Conservation (phyloP, 1,284 basidiomycete genomes). For the Porodaedalea pini region DNA sequence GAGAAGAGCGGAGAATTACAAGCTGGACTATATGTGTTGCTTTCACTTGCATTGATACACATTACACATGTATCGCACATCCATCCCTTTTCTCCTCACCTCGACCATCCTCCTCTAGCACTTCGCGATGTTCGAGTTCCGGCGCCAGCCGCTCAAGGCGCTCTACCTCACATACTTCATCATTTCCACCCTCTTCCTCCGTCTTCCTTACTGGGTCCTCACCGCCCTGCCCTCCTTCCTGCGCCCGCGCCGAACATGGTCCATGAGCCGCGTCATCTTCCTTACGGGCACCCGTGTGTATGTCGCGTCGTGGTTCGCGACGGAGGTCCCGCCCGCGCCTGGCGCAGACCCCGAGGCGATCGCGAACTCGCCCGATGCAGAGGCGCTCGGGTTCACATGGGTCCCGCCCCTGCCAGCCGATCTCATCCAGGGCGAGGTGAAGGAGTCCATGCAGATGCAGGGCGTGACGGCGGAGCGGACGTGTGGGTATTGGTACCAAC, state of each 20-base stretch:
- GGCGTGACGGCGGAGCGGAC: conserved; percentile 20
- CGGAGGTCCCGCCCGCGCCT: background rate
- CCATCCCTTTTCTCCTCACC: too few relatives aligned
- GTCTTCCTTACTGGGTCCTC: conserved; percentile 23
- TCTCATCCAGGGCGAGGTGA: conserved; percentile 24
- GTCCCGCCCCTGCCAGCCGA: conserved; percentile 21
- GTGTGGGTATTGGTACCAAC: conserved; percentile 25
- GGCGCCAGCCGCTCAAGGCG: too few relatives aligned
- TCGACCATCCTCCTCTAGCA: too few relatives aligned
- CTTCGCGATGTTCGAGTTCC: too few relatives aligned
- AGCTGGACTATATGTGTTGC: too few relatives aligned
- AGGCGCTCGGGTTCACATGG: conserved; percentile 23
- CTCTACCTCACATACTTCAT: too few relatives aligned
- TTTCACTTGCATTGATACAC: too few relatives aligned
- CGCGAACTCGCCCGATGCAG: conserved; percentile 8
- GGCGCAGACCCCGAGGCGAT: conserved; percentile 5
- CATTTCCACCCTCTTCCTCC: conserved; percentile 22
- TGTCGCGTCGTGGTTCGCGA: background rate
- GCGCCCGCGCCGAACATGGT: conserved; percentile 10
- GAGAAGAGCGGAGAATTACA: too few relatives aligned
- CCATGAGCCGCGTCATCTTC: conserved; percentile 14
- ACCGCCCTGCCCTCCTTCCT: conserved; percentile 21
- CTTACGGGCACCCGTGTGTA: background rate
- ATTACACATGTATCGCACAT: too few relatives aligned
- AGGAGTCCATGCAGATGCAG: conserved; percentile 21